Evolutionary conservation across 495 filamentous ascomycete genomes (phyloP).

Genomic region (Tuber indicum): DNA sequence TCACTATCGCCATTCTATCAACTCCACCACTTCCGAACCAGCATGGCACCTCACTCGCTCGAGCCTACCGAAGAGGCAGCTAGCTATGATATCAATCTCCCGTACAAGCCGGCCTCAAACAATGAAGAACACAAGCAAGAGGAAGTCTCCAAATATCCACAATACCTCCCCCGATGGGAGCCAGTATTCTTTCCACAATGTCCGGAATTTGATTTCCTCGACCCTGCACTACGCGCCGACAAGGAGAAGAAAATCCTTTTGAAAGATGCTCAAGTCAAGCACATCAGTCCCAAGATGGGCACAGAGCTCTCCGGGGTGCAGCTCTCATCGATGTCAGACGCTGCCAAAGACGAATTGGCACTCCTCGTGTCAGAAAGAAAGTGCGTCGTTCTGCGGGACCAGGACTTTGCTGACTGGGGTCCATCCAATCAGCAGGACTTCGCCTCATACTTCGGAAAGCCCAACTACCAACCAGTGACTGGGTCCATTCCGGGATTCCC

Average conservation of each 20-base stretch:
- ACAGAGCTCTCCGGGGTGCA: conserved; percentile 48
- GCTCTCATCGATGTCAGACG: conserved; percentile 44
- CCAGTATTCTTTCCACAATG: conserved; percentile 40
- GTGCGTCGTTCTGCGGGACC: conserved; percentile 47
- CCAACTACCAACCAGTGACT: conserved; percentile 55
- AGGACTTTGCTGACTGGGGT: conserved; percentile 47
- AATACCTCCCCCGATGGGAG: conserved; percentile 44
- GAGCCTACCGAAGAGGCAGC: conserved; percentile 45
- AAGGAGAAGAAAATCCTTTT: conserved; percentile 43
- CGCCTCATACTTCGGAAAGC: conserved; percentile 55
- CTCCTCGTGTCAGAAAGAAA: conserved; percentile 46
- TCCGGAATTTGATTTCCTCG: conserved; percentile 42
- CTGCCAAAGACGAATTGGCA: conserved; percentile 46
- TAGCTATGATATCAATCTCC: conserved; percentile 56
- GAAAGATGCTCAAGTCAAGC: conserved; percentile 24
- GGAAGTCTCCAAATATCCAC: conserved; percentile 37
- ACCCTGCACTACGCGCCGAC: conserved; percentile 44
- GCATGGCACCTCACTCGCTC: conserved; percentile 40
- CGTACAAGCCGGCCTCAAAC: conserved; percentile 47
- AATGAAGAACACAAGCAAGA: conserved; percentile 44
- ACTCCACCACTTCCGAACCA: conserved; percentile 1
- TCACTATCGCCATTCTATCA: conserved; percentile 3
- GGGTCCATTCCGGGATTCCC: conserved; percentile 51
- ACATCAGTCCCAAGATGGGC: conserved; percentile 53
- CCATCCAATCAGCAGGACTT: conserved; percentile 49